Conservation (phyloP, 176 grass and related monocot genomes). For the Puccinellia tenuiflora region DNA sequence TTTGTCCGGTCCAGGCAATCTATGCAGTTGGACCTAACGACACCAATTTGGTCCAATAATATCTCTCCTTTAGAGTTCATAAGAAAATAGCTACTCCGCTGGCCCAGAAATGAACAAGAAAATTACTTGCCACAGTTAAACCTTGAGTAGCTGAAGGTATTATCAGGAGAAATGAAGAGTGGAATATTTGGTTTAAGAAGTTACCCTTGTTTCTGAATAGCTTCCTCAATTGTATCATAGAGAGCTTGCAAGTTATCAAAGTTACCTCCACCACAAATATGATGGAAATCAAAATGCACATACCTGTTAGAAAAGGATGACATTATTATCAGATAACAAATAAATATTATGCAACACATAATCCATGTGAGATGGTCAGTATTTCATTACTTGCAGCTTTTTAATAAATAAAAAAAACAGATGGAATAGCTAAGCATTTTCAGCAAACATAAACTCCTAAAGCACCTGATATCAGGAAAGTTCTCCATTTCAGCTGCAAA, state of each 20-base stretch:
- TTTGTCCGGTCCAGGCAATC: slow-evolving; percentile 98
- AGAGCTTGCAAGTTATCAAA: slow-evolving; percentile 84
- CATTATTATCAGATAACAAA: slow-evolving; percentile 25
- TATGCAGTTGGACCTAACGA: slow-evolving; percentile 89
- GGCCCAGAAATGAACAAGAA: slow-evolving; percentile 68
- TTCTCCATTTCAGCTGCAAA: slow-evolving; percentile 83
- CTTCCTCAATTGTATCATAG: slow-evolving; percentile 65
- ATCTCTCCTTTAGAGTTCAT: slow-evolving; percentile 75
- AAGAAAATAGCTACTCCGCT: slow-evolving; percentile 99
- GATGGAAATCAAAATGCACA: slow-evolving; percentile 93
- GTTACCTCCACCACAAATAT: slow-evolving; percentile 73
- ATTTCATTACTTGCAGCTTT: slow-evolving; percentile 21
- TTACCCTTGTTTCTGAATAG: slow-evolving; percentile 93
- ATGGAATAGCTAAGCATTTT: slow-evolving; percentile 20
- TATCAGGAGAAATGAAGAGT: slow-evolving; percentile 9
- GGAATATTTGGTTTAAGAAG: slow-evolving; percentile 22
- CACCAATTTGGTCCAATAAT: slow-evolving; percentile 74
- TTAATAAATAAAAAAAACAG: slow-evolving; percentile 17
- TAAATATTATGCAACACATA: slow-evolving; percentile 15
- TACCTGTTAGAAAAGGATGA: slow-evolving; percentile 44
- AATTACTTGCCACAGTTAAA: slow-evolving; percentile 62
- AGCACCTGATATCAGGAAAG: slow-evolving; percentile 63
- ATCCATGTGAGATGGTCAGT: neutral
- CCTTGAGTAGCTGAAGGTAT: slow-evolving; percentile 4
- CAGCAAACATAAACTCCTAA: slow-evolving; percentile 4